Evolutionary conservation across 2,329 filamentous ascomycete genomes (phyloP), one percentile per base, ranked within the genome.

Genomic region (Ascochyta lentis): DNA sequence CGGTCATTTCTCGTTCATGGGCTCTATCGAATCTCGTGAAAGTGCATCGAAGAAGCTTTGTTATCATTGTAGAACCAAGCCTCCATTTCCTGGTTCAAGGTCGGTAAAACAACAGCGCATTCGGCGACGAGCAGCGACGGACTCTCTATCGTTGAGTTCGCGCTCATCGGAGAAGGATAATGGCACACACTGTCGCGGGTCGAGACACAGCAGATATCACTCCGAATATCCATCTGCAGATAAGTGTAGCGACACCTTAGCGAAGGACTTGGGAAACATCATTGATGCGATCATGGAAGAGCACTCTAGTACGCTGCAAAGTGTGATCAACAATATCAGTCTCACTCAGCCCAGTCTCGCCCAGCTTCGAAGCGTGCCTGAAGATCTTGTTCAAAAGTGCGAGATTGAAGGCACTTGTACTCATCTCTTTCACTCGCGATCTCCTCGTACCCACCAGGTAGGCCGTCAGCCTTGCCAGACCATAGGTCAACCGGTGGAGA

Each of bases 241-340:
- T 38, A 69, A 58, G 41, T 72, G 57, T 49, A 64, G 65, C 10
- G 67, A 69, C 37, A 52, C 49, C 1, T 67, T 73, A 19, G 70
- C 68, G 6, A 65, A 71, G 22, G 75, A 79, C 39, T 61, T 79
- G 6, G 72, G 71, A 7, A 56, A 70, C 7, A 67, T 74, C 42
- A 75, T 79, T 34, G 76, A 79, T 49, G 66, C 68, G 6, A 75
- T 79, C 23, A 72, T 79, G 15, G 62, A 74, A 29, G 77, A 79
- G 56, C 77, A 78, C 51, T 61, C 71, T 3, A 74, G 65, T 13
- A 69, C 70, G 6, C 61, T 80, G 8, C 69, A 77, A 51, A 61
- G 64, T 38, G 71, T 80, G 3, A 76, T 80, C 55, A 67, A 71
- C 54, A 76, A 78, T 48, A 67, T 77, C 27, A 64, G 69, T 19